Evolutionary conservation across 2,329 filamentous ascomycete genomes (phyloP).

Genomic region (Penicillium palitans): DNA sequence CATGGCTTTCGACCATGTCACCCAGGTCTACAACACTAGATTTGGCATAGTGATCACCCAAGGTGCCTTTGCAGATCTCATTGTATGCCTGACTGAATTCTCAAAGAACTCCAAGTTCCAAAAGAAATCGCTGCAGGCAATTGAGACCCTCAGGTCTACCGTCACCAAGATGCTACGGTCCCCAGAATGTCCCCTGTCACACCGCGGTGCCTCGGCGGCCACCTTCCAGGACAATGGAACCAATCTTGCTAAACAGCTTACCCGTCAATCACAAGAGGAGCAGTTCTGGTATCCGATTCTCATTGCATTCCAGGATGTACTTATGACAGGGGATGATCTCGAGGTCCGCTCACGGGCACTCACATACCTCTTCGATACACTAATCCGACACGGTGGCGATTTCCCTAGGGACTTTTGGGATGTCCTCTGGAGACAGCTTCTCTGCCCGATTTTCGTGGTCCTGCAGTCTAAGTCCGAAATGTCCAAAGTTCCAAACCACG

Average conservation of each 20-base stretch:
- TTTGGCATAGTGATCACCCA: conserved; percentile 97
- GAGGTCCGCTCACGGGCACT: conserved; percentile 86
- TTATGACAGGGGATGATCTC: conserved; percentile 98
- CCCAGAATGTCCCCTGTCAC: conserved; percentile 87
- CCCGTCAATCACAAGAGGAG: conserved; percentile 86
- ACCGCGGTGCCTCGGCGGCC: conserved; percentile 52
- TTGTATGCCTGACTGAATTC: conserved; percentile 96
- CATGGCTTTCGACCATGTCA: conserved; percentile 94
- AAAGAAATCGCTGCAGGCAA: conserved; percentile 94
- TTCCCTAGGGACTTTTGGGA: conserved; percentile 98
- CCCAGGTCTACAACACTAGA: conserved; percentile 89
- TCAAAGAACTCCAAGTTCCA: conserved; percentile 99
- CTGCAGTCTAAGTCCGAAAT: conserved; percentile 94
- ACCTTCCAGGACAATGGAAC: conserved; percentile 48
- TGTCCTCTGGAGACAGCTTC: conserved; percentile 91
- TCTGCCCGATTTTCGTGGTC: conserved; percentile 99
- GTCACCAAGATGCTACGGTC: conserved; percentile 94
- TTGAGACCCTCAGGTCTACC: conserved; percentile 90
- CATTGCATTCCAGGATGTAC: conserved; percentile 96
- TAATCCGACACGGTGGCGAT: conserved; percentile 84
- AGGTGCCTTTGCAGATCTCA: conserved; percentile 91
- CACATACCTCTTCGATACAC: conserved; percentile 93
- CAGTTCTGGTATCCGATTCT: conserved; percentile 98
- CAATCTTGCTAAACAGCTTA: conserved; percentile 62
- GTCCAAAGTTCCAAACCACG: conserved; percentile 90